These are phyloP conservation scores for Umbelopsis vinacea DNA, from an alignment of 192 early-diverging fungal species.

Conservation along the genomic window DNA sequence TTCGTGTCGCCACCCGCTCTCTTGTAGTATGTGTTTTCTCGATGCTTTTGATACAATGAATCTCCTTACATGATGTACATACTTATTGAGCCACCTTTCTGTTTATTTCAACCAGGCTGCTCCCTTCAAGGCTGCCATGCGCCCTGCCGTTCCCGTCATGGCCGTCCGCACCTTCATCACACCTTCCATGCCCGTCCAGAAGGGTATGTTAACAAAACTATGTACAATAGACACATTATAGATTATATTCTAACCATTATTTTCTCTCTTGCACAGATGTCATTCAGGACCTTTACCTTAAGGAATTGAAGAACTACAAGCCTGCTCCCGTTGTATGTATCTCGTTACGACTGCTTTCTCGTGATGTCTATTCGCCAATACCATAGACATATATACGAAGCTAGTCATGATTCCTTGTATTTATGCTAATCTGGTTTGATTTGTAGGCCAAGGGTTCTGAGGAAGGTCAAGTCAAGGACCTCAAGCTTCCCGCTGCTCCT, in stretches of 20 bases:
- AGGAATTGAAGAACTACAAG: conserved; percentile 62
- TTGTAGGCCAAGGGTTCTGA: conserved; percentile 4
- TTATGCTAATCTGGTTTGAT: not conserved
- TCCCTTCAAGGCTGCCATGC: conserved; percentile 37
- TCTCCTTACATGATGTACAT: not conserved
- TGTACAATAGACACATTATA: not conserved
- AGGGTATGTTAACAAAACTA: conserved; percentile 40
- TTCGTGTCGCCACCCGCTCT: conserved; percentile 24
- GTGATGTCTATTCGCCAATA: too few species aligned
- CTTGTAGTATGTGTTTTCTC: conserved; percentile 1
- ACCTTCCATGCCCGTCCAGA: conserved; percentile 50
- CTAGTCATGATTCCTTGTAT: too few species aligned
- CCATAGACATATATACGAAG: too few species aligned
- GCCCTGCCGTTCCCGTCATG: conserved; percentile 53
- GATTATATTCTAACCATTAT: not conserved
- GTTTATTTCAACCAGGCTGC: conserved; percentile 18
- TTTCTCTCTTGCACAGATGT: conserved; percentile 40
- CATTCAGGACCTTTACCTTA: conserved; percentile 53
- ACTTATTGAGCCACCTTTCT: not conserved
- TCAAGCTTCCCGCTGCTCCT: conserved; percentile 14
- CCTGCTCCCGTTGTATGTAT: conserved; percentile 49
- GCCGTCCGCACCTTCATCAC: conserved; percentile 55
- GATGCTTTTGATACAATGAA: not conserved
- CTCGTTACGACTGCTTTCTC: too few species aligned
- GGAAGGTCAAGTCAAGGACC: conserved; percentile 17